Percentiles rank a stretch among this genome's conserved stretches.
These are phyloP conservation scores for Pseudonitzschia delicatissima DNA, from an alignment of 108 stramenopile species.

Conservation along the genomic window DNA sequence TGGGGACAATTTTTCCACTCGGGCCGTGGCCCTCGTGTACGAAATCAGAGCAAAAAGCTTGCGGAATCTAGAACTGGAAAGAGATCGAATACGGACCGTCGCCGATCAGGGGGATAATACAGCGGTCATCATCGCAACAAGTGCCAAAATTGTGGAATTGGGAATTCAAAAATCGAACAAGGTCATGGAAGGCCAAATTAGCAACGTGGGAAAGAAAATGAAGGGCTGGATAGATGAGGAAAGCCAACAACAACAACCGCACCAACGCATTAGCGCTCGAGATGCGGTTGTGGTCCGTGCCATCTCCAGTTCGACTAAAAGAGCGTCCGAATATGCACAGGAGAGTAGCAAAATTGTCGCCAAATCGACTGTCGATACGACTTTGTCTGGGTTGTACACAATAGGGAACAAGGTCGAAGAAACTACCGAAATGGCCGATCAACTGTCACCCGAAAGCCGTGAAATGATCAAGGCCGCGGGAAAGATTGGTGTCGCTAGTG, in stretches of 20 bases:
- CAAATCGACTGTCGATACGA: conserved; percentile 15
- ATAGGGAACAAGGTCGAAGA: conserved; percentile 26
- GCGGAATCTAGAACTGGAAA: conserved; percentile 11
- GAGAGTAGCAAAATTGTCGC: conserved; percentile 15
- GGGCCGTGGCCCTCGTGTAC: conserved; percentile 12
- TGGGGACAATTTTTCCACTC: neutral
- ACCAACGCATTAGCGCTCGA: neutral
- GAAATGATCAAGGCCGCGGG: conserved; percentile 34
- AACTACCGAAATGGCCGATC: conserved; percentile 1
- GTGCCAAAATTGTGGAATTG: conserved; percentile 29
- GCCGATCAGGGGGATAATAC: conserved; percentile 24
- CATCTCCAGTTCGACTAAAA: conserved; percentile 27
- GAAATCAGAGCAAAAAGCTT: conserved; percentile 33
- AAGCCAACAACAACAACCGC: neutral
- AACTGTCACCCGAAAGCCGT: conserved; percentile 29
- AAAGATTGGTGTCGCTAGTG: conserved; percentile 36
- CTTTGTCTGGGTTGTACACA: conserved; percentile 16
- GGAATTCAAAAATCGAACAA: conserved; percentile 25
- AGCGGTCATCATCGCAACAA: conserved; percentile 23
- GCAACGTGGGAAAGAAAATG: conserved; percentile 16
- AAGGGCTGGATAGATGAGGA: conserved; percentile 20
- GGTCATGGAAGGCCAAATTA: conserved; percentile 15
- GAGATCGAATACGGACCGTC: conserved; percentile 16
- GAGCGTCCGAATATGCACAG: conserved; percentile 19
- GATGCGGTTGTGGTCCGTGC: conserved; percentile 26